Evolutionary conservation across 106 monocot species (phyloP).

Genomic region (Cymbidium sinense): DNA sequence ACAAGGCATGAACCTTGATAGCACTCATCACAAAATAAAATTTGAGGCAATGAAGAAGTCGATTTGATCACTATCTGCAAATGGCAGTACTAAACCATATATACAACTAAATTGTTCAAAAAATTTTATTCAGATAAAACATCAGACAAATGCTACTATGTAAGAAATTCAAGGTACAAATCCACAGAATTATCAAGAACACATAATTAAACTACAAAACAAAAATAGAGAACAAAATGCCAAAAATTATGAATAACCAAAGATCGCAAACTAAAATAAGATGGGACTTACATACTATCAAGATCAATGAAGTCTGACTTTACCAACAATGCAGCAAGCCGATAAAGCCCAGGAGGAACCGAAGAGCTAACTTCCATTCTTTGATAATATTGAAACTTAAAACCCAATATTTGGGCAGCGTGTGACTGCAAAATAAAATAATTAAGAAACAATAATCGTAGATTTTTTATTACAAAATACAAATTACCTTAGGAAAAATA

Average conservation of each 20-base stretch:
- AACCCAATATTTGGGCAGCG: constrained; percentile 94
- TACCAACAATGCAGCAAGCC: constrained; percentile 71
- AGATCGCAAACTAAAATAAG: not conserved
- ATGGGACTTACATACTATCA: constrained; percentile 72
- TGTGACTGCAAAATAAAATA: constrained; percentile 48
- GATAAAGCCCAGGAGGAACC: constrained; percentile 72
- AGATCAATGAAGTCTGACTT: constrained; percentile 87
- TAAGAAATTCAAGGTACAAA: not conserved
- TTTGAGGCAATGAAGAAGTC: not conserved
- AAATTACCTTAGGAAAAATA: constrained; percentile 73
- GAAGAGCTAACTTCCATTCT: constrained; percentile 69
- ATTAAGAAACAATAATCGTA: not conserved
- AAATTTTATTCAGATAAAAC: not conserved
- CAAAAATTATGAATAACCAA: not conserved
- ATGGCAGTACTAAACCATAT: not conserved
- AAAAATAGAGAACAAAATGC: not conserved
- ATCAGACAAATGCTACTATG: not conserved
- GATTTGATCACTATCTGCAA: not conserved
- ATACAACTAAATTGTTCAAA: not conserved
- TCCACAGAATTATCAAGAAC: not conserved
- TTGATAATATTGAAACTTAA: constrained; percentile 99
- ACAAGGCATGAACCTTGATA: not conserved
- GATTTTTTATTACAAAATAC: not conserved
- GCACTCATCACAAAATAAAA: not conserved
- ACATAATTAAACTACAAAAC: not conserved